Percentiles rank a stretch among this genome's conserved stretches.
These are phyloP conservation scores for Aspergillus sparsus DNA, from an alignment of 495 filamentous ascomycete genomes.

Conservation along the genomic window DNA sequence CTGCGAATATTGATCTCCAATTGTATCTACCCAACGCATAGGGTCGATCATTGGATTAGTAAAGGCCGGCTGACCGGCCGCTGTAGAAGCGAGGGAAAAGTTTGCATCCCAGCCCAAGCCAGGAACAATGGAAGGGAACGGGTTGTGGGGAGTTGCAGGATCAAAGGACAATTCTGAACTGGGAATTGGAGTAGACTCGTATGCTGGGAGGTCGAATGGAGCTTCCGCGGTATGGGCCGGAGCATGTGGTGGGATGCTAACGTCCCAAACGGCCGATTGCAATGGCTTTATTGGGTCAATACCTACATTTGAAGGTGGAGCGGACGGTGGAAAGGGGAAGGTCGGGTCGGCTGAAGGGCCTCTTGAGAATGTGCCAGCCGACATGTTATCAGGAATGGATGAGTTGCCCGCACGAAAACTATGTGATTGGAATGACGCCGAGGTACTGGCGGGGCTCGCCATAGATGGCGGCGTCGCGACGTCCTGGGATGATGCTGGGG, in stretches of 20 bases:
- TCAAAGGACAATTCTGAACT: conserved; percentile 40
- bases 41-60: conserved; percentile 45
- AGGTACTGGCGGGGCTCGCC: conserved; percentile 49
- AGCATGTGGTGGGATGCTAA: conserved; percentile 25
- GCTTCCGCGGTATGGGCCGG: conserved; percentile 18
- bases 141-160: conserved; percentile 46
- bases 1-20: conserved; percentile 53
- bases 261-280: conserved; percentile 23
- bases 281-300: conserved; percentile 26
- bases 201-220: conserved; percentile 29
- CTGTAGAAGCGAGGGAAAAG: conserved; percentile 47
- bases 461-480: conserved; percentile 52
- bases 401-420: conserved; percentile 29
- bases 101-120: conserved; percentile 51
- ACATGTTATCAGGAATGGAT: conserved; percentile 38
- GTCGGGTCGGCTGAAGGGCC: conserved; percentile 43
- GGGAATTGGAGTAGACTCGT: conserved; percentile 24
- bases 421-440: conserved; percentile 42
- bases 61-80: conserved; percentile 38
- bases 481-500: conserved; percentile 47
- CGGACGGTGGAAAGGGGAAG: conserved; percentile 24
- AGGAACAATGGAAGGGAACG: conserved; percentile 47
- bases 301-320: conserved; percentile 21
- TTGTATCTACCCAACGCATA: conserved; percentile 43
- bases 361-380: conserved; percentile 38